These are phyloP conservation scores for Moricandia arvensis DNA, from an alignment of 345 rosid species.

Conservation along the genomic window DNA sequence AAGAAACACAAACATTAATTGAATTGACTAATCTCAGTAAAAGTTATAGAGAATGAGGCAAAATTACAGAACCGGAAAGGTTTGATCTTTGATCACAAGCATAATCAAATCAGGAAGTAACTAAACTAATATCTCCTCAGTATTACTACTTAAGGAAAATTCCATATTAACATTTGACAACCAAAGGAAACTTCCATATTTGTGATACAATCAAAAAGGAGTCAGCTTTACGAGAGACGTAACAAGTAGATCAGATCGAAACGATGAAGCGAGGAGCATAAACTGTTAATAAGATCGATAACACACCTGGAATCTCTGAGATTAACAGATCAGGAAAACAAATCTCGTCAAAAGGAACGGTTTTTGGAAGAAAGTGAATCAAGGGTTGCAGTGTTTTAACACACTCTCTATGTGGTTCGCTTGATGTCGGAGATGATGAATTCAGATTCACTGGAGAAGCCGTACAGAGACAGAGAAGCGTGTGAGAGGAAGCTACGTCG, in stretches of 20 bases:
- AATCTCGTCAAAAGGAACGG: neutral
- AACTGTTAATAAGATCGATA: neutral
- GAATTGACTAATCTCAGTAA: neutral
- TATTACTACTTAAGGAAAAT: constrained; percentile 6
- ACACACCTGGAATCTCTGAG: constrained; percentile 29
- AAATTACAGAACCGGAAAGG: neutral
- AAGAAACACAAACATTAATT: neutral
- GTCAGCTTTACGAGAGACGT: neutral
- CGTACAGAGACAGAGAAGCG: constrained; percentile 9
- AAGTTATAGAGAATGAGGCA: neutral
- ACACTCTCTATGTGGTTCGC: neutral
- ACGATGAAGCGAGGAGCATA: neutral
- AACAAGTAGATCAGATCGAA: constrained; percentile 16
- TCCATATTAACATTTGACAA: neutral
- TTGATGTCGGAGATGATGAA: constrained; percentile 10
- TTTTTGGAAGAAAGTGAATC: neutral
- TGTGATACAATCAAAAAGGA: constrained; percentile 1
- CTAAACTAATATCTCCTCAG: constrained; percentile 21
- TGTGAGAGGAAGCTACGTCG: constrained; percentile 17
- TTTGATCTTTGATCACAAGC: neutral
- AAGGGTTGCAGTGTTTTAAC: neutral
- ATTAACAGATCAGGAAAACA: neutral
- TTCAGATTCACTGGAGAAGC: constrained; percentile 20
- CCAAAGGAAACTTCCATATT: neutral
- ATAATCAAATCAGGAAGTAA: constrained; percentile 8